Evolutionary conservation across 371 early-diverging fungal genomes (phyloP).

Genomic region (Mucor irregularis): DNA sequence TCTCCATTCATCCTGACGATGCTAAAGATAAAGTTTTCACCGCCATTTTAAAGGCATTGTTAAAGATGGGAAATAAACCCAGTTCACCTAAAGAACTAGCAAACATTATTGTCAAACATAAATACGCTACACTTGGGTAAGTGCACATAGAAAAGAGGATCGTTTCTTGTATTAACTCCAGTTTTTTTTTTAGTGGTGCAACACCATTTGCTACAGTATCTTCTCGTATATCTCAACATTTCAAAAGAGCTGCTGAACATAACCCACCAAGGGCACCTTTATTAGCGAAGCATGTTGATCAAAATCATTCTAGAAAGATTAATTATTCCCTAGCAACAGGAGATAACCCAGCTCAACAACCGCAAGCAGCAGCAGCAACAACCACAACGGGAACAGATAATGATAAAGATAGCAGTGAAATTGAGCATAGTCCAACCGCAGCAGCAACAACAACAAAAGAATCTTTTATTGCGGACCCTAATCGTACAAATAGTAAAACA

Average conservation of each 20-base stretch:
- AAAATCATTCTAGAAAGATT: conserved; percentile 74
- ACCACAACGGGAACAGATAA: conserved; percentile 9
- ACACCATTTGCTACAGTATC: conserved; percentile 94
- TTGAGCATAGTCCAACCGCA: no score
- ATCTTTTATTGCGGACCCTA: neutral
- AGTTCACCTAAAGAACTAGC: conserved; percentile 82
- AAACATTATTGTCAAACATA: conserved; percentile 72
- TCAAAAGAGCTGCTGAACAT: conserved; percentile 75
- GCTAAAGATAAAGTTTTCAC: conserved; percentile 82
- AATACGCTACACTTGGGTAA: conserved; percentile 77
- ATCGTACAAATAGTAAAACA: conserved; percentile 10
- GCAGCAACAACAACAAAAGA: neutral
- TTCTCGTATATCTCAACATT: conserved; percentile 85
- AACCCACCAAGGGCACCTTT: conserved; percentile 76
- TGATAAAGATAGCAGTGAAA: neutral
- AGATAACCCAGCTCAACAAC: neutral
- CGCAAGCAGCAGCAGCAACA: neutral
- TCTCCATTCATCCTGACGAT: conserved; percentile 73
- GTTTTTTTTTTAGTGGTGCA: conserved; percentile 53
- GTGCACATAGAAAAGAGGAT: no score
- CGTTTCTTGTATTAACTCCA: neutral
- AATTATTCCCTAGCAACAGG: conserved; percentile 70
- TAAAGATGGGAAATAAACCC: conserved; percentile 75
- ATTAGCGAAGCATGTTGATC: conserved; percentile 72
- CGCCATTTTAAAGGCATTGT: conserved; percentile 76